Percentiles rank a stretch among this genome's conserved stretches.
Evolutionary conservation across 345 rosid species (phyloP).

Genomic region (Euphorbia lathyris): DNA sequence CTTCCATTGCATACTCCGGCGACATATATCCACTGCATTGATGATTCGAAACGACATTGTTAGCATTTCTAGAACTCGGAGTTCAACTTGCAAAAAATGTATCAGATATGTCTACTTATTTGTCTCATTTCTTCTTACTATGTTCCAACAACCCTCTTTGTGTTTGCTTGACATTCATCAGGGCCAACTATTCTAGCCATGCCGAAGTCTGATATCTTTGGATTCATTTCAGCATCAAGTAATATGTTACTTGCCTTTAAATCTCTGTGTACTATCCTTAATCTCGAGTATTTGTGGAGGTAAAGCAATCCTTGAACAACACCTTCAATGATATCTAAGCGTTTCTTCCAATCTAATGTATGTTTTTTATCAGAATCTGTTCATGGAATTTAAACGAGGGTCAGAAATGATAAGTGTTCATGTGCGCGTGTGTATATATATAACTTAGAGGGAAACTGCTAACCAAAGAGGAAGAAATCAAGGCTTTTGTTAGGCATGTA

Average conservation of each 20-base stretch:
- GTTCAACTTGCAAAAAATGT: too few species aligned
- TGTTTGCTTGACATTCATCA: constrained; percentile 8
- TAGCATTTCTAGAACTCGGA: not conserved
- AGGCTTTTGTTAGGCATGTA: constrained; percentile 19
- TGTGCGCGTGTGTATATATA: not conserved
- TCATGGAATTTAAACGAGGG: not conserved
- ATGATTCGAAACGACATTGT: not conserved
- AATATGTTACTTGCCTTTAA: constrained; percentile 21
- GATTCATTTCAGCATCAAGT: constrained; percentile 17
- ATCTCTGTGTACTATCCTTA: constrained; percentile 21
- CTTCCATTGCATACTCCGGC: constrained; percentile 24
- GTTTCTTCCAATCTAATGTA: constrained; percentile 17
- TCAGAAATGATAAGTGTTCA: not conserved
- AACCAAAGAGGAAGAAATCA: constrained; percentile 19
- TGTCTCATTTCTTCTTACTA: constrained; percentile 5
- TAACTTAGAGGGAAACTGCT: not conserved
- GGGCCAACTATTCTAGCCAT: constrained; percentile 18
- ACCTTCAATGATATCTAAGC: constrained; percentile 12
- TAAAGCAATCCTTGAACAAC: constrained; percentile 23
- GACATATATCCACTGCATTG: constrained; percentile 26
- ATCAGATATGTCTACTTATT: not conserved
- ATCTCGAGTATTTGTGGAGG: constrained; percentile 24
- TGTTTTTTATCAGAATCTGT: not conserved
- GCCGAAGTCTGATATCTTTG: constrained; percentile 23
- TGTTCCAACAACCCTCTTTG: constrained; percentile 19